Conservation (phyloP, 768 basidiomycete genomes). For the Suillus lakei region DNA sequence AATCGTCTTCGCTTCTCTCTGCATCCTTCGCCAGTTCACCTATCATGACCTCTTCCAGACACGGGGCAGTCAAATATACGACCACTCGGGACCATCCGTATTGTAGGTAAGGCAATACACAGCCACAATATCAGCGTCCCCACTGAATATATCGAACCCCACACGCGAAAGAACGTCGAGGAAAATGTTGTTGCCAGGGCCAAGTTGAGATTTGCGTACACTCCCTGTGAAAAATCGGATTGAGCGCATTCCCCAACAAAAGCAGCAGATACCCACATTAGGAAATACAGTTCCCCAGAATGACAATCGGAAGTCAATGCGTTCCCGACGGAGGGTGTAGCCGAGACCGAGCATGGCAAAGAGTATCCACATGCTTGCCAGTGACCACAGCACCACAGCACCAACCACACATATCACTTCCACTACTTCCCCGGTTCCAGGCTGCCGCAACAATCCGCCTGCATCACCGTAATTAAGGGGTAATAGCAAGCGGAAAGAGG, state of each 20-base stretch:
- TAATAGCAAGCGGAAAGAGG: slow-evolving; percentile 44
- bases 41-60: slow-evolving; percentile 36
- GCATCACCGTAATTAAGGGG: slow-evolving; percentile 40
- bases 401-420: slow-evolving; percentile 50
- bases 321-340: slow-evolving; percentile 43
- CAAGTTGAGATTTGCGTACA: slow-evolving; percentile 69
- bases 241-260: neutral
- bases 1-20: neutral
- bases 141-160: slow-evolving; percentile 58
- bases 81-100: slow-evolving; percentile 37
- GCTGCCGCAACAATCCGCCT: slow-evolving; percentile 38
- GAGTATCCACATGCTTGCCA: slow-evolving; percentile 66
- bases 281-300: slow-evolving; percentile 79
- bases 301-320: slow-evolving; percentile 56
- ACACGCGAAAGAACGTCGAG: slow-evolving; percentile 58
- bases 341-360: slow-evolving; percentile 57
- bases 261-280: slow-evolving; percentile 48
- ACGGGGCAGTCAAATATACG: slow-evolving; percentile 49
- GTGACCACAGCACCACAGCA: slow-evolving; percentile 61
- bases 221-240: slow-evolving; percentile 44
- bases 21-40: slow-evolving; percentile 14
- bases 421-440: slow-evolving; percentile 44
- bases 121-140: slow-evolving; percentile 58
- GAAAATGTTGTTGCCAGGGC: slow-evolving; percentile 53
- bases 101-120: slow-evolving; percentile 49